A percentile compares a stretch with the other conserved stretches of the same genome.
phyloP scores from a whole-genome alignment of 2,329 filamentous ascomycete species.

The Drechslerella coelobrocha region DNA sequence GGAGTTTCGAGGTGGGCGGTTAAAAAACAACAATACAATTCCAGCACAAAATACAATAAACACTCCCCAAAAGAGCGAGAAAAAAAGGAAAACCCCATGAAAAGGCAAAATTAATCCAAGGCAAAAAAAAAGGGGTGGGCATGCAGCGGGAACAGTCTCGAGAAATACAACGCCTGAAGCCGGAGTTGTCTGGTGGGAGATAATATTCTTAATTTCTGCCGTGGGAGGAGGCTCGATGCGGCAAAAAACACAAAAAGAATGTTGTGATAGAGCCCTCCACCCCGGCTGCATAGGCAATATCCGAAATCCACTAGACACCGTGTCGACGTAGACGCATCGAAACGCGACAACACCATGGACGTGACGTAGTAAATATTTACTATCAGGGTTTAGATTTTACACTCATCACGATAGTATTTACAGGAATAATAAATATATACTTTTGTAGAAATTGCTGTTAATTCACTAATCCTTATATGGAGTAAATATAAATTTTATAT shows the following conservation, averaged over 20 bases:
- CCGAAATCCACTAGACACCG: too few species aligned
- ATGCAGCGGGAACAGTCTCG: not conserved
- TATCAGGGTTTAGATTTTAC: too few species aligned
- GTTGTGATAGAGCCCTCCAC: constrained; percentile 1
- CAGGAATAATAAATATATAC: too few species aligned
- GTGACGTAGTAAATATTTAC: too few species aligned
- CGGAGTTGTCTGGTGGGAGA: constrained; percentile 17
- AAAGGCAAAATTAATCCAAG: constrained; percentile 5
- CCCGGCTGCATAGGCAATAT: too few species aligned
- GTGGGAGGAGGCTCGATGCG: constrained; percentile 6
- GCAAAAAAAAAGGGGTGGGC: not conserved
- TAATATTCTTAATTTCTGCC: not conserved
- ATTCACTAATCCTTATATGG: too few species aligned
- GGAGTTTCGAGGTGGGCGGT: constrained; percentile 45
- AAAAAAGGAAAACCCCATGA: not conserved
- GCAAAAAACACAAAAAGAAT: constrained; percentile 4
- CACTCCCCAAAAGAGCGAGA: too few species aligned
- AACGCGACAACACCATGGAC: too few species aligned
- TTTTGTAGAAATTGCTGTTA: too few species aligned
- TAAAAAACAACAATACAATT: not conserved
- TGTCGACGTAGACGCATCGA: too few species aligned
- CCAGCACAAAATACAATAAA: not conserved
- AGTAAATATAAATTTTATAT: too few species aligned
- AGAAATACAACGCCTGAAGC: not conserved
- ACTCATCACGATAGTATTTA: too few species aligned